phyloP scores from a whole-genome alignment of 768 basidiomycete species.

The Gautieria morchelliformis region DNA sequence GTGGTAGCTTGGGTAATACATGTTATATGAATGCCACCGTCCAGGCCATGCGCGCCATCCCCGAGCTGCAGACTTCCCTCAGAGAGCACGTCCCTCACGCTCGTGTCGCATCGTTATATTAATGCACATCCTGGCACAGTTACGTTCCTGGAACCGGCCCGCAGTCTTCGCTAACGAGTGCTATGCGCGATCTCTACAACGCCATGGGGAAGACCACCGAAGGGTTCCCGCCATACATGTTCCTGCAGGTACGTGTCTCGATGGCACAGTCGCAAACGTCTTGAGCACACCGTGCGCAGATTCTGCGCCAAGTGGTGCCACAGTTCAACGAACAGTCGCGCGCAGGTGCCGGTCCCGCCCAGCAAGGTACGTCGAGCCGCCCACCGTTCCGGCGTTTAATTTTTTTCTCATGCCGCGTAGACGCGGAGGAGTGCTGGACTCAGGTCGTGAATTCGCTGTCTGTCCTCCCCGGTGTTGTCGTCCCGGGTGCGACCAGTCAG shows the following conservation, averaged over 20 bases:
- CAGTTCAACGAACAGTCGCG: slow-evolving; percentile 73
- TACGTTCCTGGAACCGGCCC: slow-evolving; percentile 18
- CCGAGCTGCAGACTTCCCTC: slow-evolving; percentile 75
- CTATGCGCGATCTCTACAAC: slow-evolving; percentile 59
- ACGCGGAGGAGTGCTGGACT: slow-evolving; percentile 87
- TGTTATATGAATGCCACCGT: slow-evolving; percentile 97
- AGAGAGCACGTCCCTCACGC: slow-evolving; percentile 28
- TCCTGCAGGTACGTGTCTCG: slow-evolving; percentile 41
- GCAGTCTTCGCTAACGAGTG: slow-evolving; percentile 29
- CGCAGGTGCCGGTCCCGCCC: slow-evolving; percentile 55
- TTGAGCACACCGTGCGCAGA: slow-evolving; percentile 5
- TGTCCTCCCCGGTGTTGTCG: slow-evolving; percentile 47
- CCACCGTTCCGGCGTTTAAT: background rate
- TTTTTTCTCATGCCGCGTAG: slow-evolving; percentile 23
- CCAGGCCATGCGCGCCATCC: slow-evolving; percentile 88
- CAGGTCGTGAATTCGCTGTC: slow-evolving; percentile 64
- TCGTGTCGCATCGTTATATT: slow-evolving; percentile 7
- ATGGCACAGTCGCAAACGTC: background rate
- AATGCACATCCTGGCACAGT: slow-evolving; percentile 16
- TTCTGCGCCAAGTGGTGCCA: slow-evolving; percentile 67
- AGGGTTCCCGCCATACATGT: slow-evolving; percentile 56
- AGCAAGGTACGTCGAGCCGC: slow-evolving; percentile 45
- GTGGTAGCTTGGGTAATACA: slow-evolving; percentile 71
- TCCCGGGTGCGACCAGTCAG: slow-evolving; percentile 16
- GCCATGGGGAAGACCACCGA: slow-evolving; percentile 72